Conservation (phyloP, 2,329 filamentous ascomycete genomes). For the Aspergillus fumigatus region DNA sequence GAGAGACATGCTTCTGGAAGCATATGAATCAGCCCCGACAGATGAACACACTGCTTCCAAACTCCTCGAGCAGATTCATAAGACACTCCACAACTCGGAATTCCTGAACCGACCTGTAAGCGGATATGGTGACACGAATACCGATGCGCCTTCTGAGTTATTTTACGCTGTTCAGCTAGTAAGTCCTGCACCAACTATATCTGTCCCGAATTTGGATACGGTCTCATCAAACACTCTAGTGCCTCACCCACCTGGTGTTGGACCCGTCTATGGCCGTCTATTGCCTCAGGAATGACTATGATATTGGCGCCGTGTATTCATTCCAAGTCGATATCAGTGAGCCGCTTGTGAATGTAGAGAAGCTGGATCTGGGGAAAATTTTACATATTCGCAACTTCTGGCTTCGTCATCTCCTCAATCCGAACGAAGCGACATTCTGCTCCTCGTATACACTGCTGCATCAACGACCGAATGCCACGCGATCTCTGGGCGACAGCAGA, state of each 20-base stretch:
- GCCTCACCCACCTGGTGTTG: constrained; percentile 32
- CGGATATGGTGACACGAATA: constrained; percentile 7
- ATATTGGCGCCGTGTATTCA: constrained; percentile 28
- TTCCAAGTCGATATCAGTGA: constrained; percentile 1
- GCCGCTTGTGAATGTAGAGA: constrained; percentile 14
- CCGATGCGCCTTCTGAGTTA: constrained; percentile 14
- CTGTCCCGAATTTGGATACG: background rate
- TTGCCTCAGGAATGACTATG: constrained; percentile 28
- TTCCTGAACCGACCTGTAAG: constrained; percentile 23
- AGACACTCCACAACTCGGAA: constrained; percentile 12
- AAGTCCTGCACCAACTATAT: constrained; percentile 1
- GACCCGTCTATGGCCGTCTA: constrained; percentile 19
- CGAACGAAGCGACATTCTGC: constrained; percentile 23
- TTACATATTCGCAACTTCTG: constrained; percentile 41
- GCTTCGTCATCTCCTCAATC: constrained; percentile 35
- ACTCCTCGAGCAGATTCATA: constrained; percentile 17
- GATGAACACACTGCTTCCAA: constrained; percentile 12
- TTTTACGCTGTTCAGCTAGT: constrained; percentile 31
- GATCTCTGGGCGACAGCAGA: constrained; percentile 4
- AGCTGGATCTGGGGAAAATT: constrained; percentile 27
- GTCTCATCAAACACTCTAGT: constrained; percentile 10
- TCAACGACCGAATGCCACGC: constrained; percentile 18
- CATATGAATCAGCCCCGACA: constrained; percentile 4
- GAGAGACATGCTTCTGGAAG: constrained; percentile 26
- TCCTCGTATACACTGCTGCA: constrained; percentile 18